Conservation (phyloP, 2,329 filamentous ascomycete species). For the Apiospora hydei region DNA sequence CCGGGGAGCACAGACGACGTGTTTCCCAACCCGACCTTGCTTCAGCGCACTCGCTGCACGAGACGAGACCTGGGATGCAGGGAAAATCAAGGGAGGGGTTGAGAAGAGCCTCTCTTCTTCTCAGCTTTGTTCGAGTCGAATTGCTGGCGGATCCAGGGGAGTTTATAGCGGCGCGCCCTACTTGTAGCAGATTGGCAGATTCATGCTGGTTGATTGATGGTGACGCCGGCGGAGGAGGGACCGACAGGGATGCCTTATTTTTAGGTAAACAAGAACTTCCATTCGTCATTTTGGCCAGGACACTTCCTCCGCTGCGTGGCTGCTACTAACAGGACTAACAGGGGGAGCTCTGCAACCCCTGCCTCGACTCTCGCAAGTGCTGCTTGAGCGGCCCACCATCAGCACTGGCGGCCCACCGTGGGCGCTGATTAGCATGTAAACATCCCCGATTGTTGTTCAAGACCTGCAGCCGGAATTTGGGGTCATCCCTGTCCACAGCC, state of each 20-base stretch:
- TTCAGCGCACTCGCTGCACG: background rate
- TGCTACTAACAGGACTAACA: background rate
- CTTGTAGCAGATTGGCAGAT: conserved; percentile 1
- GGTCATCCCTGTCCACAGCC: conserved; percentile 19
- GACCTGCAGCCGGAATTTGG: conserved; percentile 17
- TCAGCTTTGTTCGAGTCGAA: background rate
- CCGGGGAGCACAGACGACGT: conserved; percentile 5
- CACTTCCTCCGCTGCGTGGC: background rate
- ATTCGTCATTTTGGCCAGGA: conserved; percentile 12
- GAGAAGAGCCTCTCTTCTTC: background rate
- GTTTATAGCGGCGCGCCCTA: background rate
- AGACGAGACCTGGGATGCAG: background rate
- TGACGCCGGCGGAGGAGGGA: background rate
- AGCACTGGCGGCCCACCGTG: background rate
- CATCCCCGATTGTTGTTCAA: conserved; percentile 21
- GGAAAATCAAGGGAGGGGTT: background rate
- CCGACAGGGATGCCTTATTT: background rate
- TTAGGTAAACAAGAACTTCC: conserved; percentile 11
- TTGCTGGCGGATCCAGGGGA: background rate
- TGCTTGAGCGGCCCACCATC: background rate
- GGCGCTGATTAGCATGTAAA: conserved; percentile 16
- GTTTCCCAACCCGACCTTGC: background rate
- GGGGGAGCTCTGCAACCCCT: conserved; percentile 14
- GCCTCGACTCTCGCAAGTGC: background rate
- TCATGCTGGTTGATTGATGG: background rate